Base-by-base conservation (phyloP, 306 rosid genomes). In the Malus sieversii region DNA sequence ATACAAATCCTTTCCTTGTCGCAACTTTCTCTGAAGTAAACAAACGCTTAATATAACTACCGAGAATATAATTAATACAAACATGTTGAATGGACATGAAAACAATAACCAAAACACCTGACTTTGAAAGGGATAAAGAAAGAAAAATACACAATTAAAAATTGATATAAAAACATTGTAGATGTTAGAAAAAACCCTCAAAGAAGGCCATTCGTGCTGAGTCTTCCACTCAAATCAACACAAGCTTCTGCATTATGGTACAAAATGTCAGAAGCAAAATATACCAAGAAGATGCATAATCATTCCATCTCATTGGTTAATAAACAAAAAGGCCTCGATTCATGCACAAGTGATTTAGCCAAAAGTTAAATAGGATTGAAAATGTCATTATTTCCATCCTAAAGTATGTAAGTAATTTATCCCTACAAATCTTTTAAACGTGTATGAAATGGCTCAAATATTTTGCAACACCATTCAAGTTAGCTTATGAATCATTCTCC, bases 181-280 rank as follows among this genome's bases (percentile, higher is more conserved):
- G 71, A 67, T 61, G 38, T 59, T 62, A 60, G 59, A 66, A 73
- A 71, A 8, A 29, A n/a, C 48, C 45, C 22, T 71, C 32, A 61
- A 78, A 30, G 64, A 79, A 29, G 65, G 73, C 62, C 71, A 40
- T 72, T 72, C 59, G 61, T 57, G 70, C 68, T 1, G 59, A 42
- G 33, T 67, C 67, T 65, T 27, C 82, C 44, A n/a, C 64, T 52
- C 67, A 52, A 25, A 73, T 68, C 42, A 74, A 74, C 42, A 55
- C 80, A 40, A 58, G 14, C 69, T 71, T 58, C 75, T 68, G 64
- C 71, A 71, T 62, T 48, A 78, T 29, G 55, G 27, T 71, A 42
- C 71, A 71, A 22, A 22, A 48, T 6, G 76, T 16, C 62, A 51
- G 72, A 40, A 62, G 81, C 70, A 46, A 10, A 10, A 74, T 18